These are phyloP conservation scores for Diaporthe velutina DNA, from an alignment of 2,329 filamentous ascomycete species.

Conservation along the genomic window DNA sequence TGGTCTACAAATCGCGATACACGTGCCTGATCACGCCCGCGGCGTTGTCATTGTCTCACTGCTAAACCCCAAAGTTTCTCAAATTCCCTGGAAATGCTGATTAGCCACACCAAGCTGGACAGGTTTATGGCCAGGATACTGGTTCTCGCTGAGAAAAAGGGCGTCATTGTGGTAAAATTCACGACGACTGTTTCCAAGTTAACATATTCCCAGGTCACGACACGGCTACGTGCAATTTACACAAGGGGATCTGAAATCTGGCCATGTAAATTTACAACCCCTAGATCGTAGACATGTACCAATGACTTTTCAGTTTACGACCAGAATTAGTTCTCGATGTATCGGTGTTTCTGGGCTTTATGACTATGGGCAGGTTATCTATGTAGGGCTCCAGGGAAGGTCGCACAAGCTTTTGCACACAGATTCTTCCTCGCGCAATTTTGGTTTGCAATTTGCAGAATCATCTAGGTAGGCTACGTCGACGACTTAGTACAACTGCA, in stretches of 20 bases:
- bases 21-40: background rate
- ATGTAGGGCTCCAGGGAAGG: no score
- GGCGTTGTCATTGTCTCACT: background rate
- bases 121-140: background rate
- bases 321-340: background rate
- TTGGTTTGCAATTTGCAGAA: no score
- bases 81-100: background rate
- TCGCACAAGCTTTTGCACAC: no score
- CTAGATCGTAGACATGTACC: background rate
- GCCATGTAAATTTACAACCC: background rate
- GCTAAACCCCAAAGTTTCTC: background rate
- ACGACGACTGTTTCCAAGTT: background rate
- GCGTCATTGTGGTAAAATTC: background rate
- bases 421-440: no score
- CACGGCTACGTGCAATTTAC: background rate
- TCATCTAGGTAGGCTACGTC: no score
- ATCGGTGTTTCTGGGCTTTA: background rate
- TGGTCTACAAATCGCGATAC: background rate
- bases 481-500: no score
- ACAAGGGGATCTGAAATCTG: background rate
- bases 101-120: fast-evolving
- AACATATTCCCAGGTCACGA: background rate
- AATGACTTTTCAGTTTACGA: background rate
- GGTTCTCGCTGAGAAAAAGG: background rate
- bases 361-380: background rate